A percentile compares a stretch with the other conserved stretches of the same genome.
Conservation (phyloP, 495 filamentous ascomycete genomes). For the Delitschia confertaspora region DNA sequence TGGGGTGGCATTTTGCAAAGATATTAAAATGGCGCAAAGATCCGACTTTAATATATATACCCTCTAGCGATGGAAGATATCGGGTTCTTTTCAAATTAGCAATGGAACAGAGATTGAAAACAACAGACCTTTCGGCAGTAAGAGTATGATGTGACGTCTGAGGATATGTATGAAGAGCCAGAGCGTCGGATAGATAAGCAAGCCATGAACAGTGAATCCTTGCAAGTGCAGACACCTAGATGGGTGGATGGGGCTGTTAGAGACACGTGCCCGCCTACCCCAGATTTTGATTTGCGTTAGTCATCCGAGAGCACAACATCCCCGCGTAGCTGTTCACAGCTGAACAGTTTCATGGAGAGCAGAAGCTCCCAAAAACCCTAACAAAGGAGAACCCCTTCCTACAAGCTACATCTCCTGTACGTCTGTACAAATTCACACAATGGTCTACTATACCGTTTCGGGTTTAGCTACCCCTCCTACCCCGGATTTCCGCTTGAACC, state of each 20-base stretch:
- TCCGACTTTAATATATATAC: conserved; percentile 18
- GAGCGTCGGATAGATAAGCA: conserved; percentile 1
- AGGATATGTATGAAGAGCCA: conserved; percentile 5
- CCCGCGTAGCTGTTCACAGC: too few species aligned
- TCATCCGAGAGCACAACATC: too few species aligned
- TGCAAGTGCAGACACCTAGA: not conserved
- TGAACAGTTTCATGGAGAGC: too few species aligned
- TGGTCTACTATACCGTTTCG: not conserved
- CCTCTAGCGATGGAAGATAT: conserved; percentile 8
- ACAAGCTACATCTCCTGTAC: not conserved
- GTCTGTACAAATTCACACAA: not conserved
- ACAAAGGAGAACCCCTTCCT: too few species aligned
- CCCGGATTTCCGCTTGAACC: conserved; percentile 4
- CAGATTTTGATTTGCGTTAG: conserved; percentile 4
- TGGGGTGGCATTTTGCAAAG: conserved; percentile 6
- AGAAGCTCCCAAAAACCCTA: too few species aligned
- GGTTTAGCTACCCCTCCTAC: not conserved
- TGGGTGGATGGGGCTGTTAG: not conserved
- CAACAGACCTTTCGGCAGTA: too few species aligned
- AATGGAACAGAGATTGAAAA: too few species aligned
- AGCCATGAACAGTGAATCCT: conserved; percentile 11
- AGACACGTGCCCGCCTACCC: too few species aligned
- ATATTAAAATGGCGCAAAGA: conserved; percentile 21
- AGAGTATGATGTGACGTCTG: conserved; percentile 8
- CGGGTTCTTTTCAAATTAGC: too few species aligned